phyloP scores from a whole-genome alignment of 495 filamentous ascomycete species.

The Neurospora sp. region DNA sequence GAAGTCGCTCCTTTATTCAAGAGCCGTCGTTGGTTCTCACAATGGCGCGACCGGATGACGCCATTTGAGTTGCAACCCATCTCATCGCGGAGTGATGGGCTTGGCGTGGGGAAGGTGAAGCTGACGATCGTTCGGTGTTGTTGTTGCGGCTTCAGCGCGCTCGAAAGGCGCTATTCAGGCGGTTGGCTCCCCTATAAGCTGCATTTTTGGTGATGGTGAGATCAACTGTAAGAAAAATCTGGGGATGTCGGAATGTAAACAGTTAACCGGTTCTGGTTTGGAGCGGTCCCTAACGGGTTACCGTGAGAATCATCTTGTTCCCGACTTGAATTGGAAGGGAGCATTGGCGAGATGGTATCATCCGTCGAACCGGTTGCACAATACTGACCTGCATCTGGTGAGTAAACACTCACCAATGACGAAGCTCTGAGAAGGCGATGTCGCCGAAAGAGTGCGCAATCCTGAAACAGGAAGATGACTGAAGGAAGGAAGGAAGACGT shows the following conservation, averaged over 20 bases:
- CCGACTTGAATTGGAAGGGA: background rate
- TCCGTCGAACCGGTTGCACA: background rate
- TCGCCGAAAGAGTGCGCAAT: background rate
- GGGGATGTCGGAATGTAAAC: background rate
- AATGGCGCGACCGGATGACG: background rate
- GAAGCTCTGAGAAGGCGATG: background rate
- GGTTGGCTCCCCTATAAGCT: background rate
- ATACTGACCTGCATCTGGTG: background rate
- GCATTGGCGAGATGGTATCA: background rate
- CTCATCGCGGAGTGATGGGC: conserved; percentile 1
- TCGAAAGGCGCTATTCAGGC: background rate
- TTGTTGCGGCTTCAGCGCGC: background rate
- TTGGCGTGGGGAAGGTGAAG: conserved; percentile 14
- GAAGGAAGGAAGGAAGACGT: background rate
- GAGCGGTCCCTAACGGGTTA: background rate
- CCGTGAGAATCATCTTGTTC: background rate
- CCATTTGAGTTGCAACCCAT: background rate
- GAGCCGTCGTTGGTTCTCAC: background rate
- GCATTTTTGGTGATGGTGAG: background rate
- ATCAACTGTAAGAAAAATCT: background rate
- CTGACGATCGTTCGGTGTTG: background rate
- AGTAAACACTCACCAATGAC: background rate
- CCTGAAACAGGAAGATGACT: background rate
- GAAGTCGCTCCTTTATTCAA: background rate
- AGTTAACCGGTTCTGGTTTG: background rate